Evolutionary conservation across 23 red algal species (phyloP), one percentile per base, ranked within the genome.

Genomic region (Gracilariopsis chorda): DNA sequence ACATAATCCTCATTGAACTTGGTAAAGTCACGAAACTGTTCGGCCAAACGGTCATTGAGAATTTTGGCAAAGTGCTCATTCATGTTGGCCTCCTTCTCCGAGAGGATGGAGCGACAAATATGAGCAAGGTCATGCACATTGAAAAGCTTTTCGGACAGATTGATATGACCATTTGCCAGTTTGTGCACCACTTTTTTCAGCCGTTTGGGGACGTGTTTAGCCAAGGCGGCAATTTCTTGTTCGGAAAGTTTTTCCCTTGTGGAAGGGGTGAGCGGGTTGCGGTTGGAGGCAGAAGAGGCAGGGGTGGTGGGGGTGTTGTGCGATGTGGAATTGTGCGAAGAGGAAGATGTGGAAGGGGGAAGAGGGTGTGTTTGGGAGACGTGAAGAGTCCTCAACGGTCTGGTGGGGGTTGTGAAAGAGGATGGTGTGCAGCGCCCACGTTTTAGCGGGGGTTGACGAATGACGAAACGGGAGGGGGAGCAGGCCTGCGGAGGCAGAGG

Each of bases 11-110:
- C 92, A 69, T 94, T 94, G 59, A 94, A 94, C 53, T 87, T 94
- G 45, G 92, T 88, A 80, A 94, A 94, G 56, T 88, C 83, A 21
- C 86, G 92, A 94, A 94, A 94, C 92, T 94, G 92, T 58, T 94
- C 80, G 12, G 63, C 82, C 32, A 94, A 77, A 33, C 86, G 42
- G 48, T 94, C 92, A 45, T 88, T 64, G 6, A 94, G 51, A 27
- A 81, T 49, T 3, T 46, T 56, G 23, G 19, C 32, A 55, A 80
- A 91, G 48, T 91, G 42, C 36, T 91, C 72, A 43, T 79, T 91
- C 75, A 91, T 48, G 67, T 58, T 70, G 28, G 56, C 56, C 72
- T 91, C 87, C 42, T 72, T 59, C 49, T 91, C 87, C 7, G 87
- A 65, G 17, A 91, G 56, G 7, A 91, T 73, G 16, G 58, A 70